phyloP scores from a whole-genome alignment of 192 early-diverging fungal genomes.

The Umbelopsis sp. region DNA sequence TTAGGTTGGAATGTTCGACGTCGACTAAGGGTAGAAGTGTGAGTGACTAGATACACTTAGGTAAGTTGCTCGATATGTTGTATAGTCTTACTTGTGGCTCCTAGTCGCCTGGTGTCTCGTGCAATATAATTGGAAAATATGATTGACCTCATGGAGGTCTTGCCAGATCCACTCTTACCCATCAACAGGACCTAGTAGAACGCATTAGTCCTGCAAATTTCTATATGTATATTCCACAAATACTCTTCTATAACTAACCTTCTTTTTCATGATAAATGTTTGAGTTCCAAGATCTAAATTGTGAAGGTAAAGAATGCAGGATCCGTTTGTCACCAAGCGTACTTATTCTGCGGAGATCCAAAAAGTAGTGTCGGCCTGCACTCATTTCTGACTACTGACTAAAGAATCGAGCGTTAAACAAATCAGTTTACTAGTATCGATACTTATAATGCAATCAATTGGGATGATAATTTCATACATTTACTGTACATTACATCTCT shows the following conservation, averaged over 20 bases:
- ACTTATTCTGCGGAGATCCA: too few relatives aligned
- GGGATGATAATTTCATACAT: too few relatives aligned
- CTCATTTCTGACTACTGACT: too few relatives aligned
- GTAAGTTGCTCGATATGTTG: background rate
- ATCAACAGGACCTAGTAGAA: constrained; percentile 87
- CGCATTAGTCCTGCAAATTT: too few relatives aligned
- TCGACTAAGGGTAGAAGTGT: constrained; percentile 64
- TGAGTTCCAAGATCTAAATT: background rate
- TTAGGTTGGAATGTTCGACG: constrained; percentile 95
- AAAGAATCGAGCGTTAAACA: too few relatives aligned
- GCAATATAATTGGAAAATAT: constrained; percentile 99
- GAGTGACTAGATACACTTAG: background rate
- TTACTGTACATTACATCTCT: too few relatives aligned
- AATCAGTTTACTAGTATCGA: too few relatives aligned
- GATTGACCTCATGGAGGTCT: constrained; percentile 98
- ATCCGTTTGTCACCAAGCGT: background rate
- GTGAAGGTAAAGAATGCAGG: background rate
- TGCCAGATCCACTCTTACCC: constrained; percentile 96
- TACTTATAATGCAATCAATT: too few relatives aligned
- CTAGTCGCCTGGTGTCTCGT: constrained; percentile 89
- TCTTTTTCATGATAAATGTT: background rate
- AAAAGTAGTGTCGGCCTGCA: too few relatives aligned
- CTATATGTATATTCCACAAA: too few relatives aligned
- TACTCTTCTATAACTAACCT: background rate
- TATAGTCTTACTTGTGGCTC: constrained; percentile 81